A percentile compares a stretch with the other conserved stretches of the same genome.
Evolutionary conservation across 2,329 filamentous ascomycete genomes (phyloP).

Genomic region (Aspergillus sp.): DNA sequence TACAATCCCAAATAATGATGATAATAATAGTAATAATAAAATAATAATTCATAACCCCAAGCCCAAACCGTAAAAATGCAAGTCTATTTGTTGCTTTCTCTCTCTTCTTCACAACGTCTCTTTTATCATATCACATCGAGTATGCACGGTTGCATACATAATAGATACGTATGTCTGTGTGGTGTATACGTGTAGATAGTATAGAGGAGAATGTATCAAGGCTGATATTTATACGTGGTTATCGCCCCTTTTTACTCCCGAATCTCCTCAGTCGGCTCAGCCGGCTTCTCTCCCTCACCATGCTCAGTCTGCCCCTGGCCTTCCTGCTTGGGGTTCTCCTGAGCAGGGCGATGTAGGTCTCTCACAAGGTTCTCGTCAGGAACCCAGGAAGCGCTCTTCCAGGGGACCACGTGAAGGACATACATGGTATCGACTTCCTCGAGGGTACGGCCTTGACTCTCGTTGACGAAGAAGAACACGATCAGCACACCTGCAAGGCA

Average conservation of each 20-base stretch:
- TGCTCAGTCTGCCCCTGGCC: conserved; percentile 18
- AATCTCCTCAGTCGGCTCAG: conserved; percentile 21
- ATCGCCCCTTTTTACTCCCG: conserved; percentile 14
- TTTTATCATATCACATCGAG: no score
- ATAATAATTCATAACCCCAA: neutral
- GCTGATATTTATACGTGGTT: neutral
- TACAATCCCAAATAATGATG: neutral
- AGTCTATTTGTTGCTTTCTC: neutral
- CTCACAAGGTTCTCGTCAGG: conserved; percentile 34
- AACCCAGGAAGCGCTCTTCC: conserved; percentile 57
- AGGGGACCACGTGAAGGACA: conserved; percentile 62
- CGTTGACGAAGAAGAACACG: conserved; percentile 77
- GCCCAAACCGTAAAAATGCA: neutral
- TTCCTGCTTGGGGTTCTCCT: neutral
- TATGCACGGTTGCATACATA: no score
- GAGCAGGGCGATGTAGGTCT: conserved; percentile 25
- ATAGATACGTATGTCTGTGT: no score
- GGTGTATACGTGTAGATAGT: neutral
- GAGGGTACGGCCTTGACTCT: conserved; percentile 69
- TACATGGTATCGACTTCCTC: conserved; percentile 84
- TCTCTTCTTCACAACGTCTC: neutral
- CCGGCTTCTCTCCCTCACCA: conserved; percentile 2
- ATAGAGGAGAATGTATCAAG: neutral
- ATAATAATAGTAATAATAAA: neutral
- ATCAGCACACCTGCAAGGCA: conserved; percentile 64